Base-by-base conservation (phyloP, 371 early-diverging fungal species). In the Apophysomyces trapeziformis region DNA sequence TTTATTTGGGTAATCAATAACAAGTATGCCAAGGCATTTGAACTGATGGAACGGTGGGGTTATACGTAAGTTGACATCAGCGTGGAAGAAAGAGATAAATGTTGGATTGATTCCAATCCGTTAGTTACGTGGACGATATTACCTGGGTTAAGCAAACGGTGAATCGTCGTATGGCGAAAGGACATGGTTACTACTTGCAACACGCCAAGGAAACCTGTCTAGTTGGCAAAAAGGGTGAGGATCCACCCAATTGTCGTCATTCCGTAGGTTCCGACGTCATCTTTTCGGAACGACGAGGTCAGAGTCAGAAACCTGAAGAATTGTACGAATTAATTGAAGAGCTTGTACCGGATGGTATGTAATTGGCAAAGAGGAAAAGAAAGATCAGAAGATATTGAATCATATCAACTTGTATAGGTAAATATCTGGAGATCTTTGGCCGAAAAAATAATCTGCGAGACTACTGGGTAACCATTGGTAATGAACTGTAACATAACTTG, bases 1-100 rank as follows among this genome's bases (percentile, higher is more conserved):
- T 96, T 96, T 71, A 93, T 96, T 57, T 96, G 97, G 97, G 96
- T 96, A 32, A 96, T 96, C 77, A 96, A 96, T 77, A 93, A 93
- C 87, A 96, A 96, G 78, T 96, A 94, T 77, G 90, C 91, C 60
- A 93, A 91, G 72, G 96, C 95, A 3, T 95, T 96, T 71, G 94
- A 93, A 69, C 72, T 96, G 61, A 92, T 97, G 92, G 90, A 90
- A 73, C 87, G 88, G 73, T 97, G 97, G 97, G 97, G 97, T 5
- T 95, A 95, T 74, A 87, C 84, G 82, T 93, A 80, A 71, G 80
- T 67, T 11, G 26, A 14, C 4, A 39, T 38, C 7, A 6, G 0
- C 21, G 21, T 21, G 37, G 60, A 6, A 61, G 8, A 4, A n/a
- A 38, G 14, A 7, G 47, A 54, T 32, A 16, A 7, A 45, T 58